A percentile compares a stretch with the other conserved stretches of the same genome.
These are phyloP conservation scores for Hymenoscyphus scutula DNA, from an alignment of 2,329 filamentous ascomycete genomes.

Conservation along the genomic window DNA sequence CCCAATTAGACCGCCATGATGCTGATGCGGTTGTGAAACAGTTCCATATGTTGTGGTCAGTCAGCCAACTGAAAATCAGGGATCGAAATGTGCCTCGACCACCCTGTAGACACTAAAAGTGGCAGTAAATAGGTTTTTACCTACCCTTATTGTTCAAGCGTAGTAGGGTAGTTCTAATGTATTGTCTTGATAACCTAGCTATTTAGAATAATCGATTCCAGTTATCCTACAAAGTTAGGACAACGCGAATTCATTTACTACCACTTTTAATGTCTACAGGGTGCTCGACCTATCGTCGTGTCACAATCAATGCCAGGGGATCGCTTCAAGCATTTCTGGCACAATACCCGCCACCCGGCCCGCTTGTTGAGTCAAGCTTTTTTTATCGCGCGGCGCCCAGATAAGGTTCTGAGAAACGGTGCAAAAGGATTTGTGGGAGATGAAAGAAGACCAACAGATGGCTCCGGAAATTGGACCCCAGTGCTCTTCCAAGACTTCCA, in stretches of 20 bases:
- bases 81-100: neutral
- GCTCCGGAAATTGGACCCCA: neutral
- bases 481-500: neutral
- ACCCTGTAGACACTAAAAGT: no score
- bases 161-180: no score
- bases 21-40: slow-evolving; percentile 10
- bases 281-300: slow-evolving; percentile 1
- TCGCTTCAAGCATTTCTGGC: slow-evolving; percentile 8
- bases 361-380: slow-evolving; percentile 14
- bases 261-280: no score
- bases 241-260: no score
- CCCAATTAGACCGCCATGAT: slow-evolving; percentile 1
- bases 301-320: slow-evolving; percentile 6
- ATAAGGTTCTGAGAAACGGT: slow-evolving; percentile 9
- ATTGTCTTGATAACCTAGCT: no score
- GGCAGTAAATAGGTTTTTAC: no score
- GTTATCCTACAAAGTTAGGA: no score
- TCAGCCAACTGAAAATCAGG: slow-evolving; percentile 1
- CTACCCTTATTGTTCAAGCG: no score
- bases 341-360: neutral
- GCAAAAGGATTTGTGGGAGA: neutral
- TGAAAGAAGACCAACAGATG: neutral
- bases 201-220: no score
- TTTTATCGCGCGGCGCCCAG: slow-evolving; percentile 2
- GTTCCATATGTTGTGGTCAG: neutral